Evolutionary conservation across 2,329 filamentous ascomycete species (phyloP), one percentile per base, ranked within the genome.

Genomic region (Pyricularia grisea): DNA sequence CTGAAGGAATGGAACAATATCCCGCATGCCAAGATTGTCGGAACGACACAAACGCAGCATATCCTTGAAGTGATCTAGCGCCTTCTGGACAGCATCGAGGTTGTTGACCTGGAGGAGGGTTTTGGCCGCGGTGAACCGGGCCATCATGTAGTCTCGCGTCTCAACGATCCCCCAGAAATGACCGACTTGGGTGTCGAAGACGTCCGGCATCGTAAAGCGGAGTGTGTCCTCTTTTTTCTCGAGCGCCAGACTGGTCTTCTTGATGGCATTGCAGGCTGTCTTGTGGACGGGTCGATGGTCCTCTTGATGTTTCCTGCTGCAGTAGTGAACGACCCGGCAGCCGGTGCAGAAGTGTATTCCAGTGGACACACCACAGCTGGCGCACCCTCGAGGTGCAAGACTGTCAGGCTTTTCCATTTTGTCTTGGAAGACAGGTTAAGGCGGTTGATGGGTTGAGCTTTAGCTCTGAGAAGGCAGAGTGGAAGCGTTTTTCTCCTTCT

Each of bases 141-240:
- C 75, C 27, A 69, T 70, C 78, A 81, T 80, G 74, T 81, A 82
- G 67, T 72, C 68, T 33, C 75, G 75, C 12, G 79, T 81, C 6
- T 69, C 71, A 3, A 60, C 0, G 9, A 77, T 71, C 2, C 70
- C 72, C 75, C 77, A 80, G 71, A 82, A 81, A 6, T 72, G 58
- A 7, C 79, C 78, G 7, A 77, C 75, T n/a, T 68, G 25, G 20
- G 71, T 75, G 20, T 76, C 72, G 68, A 79, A 80, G 23, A 72
- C 63, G 65, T 74, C 67, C 30, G 67, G 31, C 1, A 68, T 68
- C 2, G 30, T 36, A 3, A 71, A 70, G 55, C 72, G 72, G 55
- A 77, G 69, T 17, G 33, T 50, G 63, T 71, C 67, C 55, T 76
- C 75, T 66, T 76, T 73, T 27, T 67, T n/a, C 23, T 72, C 70